A percentile compares a stretch with the other conserved stretches of the same genome.
phyloP scores from a whole-genome alignment of 2,329 filamentous ascomycete species.

The Cordyceps farinosa region DNA sequence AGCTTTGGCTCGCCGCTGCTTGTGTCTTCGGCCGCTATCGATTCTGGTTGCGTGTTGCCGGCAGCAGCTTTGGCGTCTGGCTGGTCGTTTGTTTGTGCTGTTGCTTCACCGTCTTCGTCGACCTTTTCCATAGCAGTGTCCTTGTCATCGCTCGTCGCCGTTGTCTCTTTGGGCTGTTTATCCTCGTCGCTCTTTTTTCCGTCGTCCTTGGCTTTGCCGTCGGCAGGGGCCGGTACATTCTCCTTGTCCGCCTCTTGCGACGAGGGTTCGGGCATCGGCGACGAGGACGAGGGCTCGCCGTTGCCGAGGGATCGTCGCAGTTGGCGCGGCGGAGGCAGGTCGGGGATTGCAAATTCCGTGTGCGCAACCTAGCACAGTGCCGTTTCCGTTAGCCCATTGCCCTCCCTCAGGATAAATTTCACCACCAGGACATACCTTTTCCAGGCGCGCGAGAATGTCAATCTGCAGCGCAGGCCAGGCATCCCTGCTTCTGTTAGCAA shows the following conservation, averaged over 20 bases:
- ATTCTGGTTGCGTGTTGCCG: not conserved
- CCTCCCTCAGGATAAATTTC: constrained; percentile 38
- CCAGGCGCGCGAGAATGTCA: constrained; percentile 63
- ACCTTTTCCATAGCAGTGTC: constrained; percentile 22
- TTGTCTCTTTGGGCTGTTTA: not conserved
- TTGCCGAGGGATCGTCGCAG: constrained; percentile 27
- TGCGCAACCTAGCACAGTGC: constrained; percentile 60
- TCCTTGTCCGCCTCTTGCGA: constrained; percentile 66
- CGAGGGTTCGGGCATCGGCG: constrained; percentile 40
- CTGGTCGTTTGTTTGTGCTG: not conserved
- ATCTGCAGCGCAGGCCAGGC: constrained; percentile 67
- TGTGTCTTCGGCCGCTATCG: constrained; percentile 24
- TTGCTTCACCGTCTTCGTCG: not conserved
- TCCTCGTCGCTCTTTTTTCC: not conserved
- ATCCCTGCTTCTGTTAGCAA: constrained; percentile 44
- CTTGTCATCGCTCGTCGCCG: not conserved
- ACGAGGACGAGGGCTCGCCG: constrained; percentile 38
- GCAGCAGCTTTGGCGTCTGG: constrained; percentile 2
- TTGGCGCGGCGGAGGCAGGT: constrained; percentile 45
- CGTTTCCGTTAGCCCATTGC: not conserved
- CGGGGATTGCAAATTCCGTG: constrained; percentile 71
- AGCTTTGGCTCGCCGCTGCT: constrained; percentile 40
- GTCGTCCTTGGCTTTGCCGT: constrained; percentile 20
- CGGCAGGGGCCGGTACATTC: constrained; percentile 49
- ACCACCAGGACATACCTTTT: constrained; percentile 46